A percentile compares a stretch with the other conserved stretches of the same genome.
Conservation (phyloP, 2,329 filamentous ascomycete genomes). For the Lasiodiplodia gonubiensis region DNA sequence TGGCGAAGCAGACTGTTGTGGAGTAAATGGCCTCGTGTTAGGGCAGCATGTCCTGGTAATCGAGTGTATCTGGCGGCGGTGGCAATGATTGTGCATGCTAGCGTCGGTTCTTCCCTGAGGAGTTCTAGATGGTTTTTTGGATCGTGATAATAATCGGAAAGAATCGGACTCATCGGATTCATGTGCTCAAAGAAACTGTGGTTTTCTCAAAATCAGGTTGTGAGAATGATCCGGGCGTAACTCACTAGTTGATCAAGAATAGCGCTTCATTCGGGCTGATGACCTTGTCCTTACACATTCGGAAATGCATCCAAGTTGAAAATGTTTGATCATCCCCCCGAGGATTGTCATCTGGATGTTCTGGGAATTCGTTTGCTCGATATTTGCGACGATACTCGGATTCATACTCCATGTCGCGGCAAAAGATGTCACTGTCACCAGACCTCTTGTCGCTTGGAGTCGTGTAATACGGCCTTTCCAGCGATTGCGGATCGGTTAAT, state of each 20-base stretch:
- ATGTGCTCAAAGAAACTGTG: conserved; percentile 20
- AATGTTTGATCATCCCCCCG: conserved; percentile 16
- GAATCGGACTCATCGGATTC: conserved; percentile 10
- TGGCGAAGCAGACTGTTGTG: conserved; percentile 21
- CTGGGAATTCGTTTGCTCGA: not conserved
- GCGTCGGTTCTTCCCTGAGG: conserved; percentile 19
- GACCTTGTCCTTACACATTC: conserved; percentile 21
- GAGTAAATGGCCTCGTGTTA: conserved; percentile 6
- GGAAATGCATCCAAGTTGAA: conserved; percentile 22
- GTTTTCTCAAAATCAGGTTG: not conserved
- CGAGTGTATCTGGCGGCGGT: conserved; percentile 15
- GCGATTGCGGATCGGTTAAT: not conserved
- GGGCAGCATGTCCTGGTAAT: conserved; percentile 15
- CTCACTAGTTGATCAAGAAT: conserved; percentile 24
- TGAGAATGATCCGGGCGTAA: not conserved
- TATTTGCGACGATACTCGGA: not conserved
- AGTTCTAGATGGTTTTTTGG: conserved; percentile 19
- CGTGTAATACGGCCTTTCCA: not conserved
- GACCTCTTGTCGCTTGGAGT: not conserved
- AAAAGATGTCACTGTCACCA: not conserved
- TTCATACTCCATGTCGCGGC: not conserved
- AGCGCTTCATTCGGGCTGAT: conserved; percentile 20
- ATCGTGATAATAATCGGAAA: conserved; percentile 24
- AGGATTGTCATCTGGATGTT: conserved; percentile 3
- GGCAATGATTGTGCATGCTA: conserved; percentile 18